A percentile compares a stretch with the other conserved stretches of the same genome.
Conservation (phyloP, 257 asterid genomes). For the Hygrophila difformis region DNA sequence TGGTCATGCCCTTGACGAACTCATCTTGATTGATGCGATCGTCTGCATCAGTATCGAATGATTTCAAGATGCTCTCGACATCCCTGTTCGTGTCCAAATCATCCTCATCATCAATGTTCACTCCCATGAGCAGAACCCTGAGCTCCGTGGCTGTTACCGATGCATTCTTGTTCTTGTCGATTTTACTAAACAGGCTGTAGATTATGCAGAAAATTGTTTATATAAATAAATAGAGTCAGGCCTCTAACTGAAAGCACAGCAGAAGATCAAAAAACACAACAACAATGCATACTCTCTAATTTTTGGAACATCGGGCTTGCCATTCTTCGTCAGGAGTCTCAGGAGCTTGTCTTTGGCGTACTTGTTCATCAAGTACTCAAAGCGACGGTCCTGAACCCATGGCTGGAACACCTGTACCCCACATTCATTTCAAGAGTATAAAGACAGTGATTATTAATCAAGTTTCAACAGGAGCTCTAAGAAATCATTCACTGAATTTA, state of each 20-base stretch:
- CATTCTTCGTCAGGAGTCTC: constrained; percentile 33
- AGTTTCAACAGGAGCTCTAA: too few species aligned
- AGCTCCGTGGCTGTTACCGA: constrained; percentile 42
- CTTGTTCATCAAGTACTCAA: constrained; percentile 40
- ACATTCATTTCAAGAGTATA: neutral
- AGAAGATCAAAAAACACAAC: neutral
- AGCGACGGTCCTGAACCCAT: constrained; percentile 44
- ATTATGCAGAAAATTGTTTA: neutral
- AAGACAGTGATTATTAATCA: too few species aligned
- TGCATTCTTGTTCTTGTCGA: constrained; percentile 29
- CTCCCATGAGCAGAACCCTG: constrained; percentile 45
- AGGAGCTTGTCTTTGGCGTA: constrained; percentile 46
- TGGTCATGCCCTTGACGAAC: constrained; percentile 34
- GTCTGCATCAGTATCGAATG: constrained; percentile 35
- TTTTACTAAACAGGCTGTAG: constrained; percentile 30
- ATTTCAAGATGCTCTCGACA: constrained; percentile 34
- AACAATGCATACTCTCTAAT: constrained; percentile 28
- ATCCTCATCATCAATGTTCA: constrained; percentile 30
- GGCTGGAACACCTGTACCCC: constrained; percentile 44
- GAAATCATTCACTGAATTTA: neutral
- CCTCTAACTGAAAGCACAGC: too few species aligned
- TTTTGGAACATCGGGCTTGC: constrained; percentile 34
- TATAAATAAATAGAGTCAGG: too few species aligned
- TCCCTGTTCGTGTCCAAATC: constrained; percentile 29
- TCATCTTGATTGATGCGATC: constrained; percentile 33